Evolutionary conservation across 2,329 filamentous ascomycete genomes (phyloP), one percentile per base, ranked within the genome.

Genomic region (Arachnomyces sp.): DNA sequence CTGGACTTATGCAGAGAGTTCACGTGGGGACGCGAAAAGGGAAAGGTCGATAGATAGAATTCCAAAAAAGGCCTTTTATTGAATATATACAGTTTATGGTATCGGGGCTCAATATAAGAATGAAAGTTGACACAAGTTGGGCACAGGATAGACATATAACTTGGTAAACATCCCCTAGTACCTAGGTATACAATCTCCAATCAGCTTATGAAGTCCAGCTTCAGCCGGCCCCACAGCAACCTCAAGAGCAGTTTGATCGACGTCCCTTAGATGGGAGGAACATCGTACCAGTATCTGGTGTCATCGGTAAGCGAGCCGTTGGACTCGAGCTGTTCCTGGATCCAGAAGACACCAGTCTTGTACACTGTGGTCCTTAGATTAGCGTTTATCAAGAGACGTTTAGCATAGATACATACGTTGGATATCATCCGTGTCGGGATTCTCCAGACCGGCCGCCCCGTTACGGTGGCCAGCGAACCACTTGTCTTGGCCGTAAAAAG

Each of bases 221-320:
- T 28, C n/a, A 32, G 31, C 11, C 9, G 9, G 5, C 21, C 21
- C 21, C 21, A 25, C 5, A 25, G 5, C 9, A 25, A 9, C 21
- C 5, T 9, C 21, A 5, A 25, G 21, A 25, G 21, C 21, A 25
- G 21, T 38, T 28, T 41, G 38, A 36, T 16, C 31, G 35, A 36
- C 38, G 34, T n/a, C 37, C 3, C 8, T 25, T 52, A 54, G 36
- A 54, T 55, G 4, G 45, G 35, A 7, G 38, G 21, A 17, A 55
- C 49, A 28, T 50, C 21, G 17, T 54, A 53, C 51, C 50, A 58
- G 40, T 57, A 58, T 13, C 56, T 49, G 28, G 53, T 56, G 44
- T 58, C 52, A 34, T 59, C 56, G 18, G 33, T 45, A 36, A 44
- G 42, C 56, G 54, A 59, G 21, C 9, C 9, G 21, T 25, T 25